A percentile compares a stretch with the other conserved stretches of the same genome.
Evolutionary conservation across 2,329 filamentous ascomycete species (phyloP).

Genomic region (Aureobasidium zeae): DNA sequence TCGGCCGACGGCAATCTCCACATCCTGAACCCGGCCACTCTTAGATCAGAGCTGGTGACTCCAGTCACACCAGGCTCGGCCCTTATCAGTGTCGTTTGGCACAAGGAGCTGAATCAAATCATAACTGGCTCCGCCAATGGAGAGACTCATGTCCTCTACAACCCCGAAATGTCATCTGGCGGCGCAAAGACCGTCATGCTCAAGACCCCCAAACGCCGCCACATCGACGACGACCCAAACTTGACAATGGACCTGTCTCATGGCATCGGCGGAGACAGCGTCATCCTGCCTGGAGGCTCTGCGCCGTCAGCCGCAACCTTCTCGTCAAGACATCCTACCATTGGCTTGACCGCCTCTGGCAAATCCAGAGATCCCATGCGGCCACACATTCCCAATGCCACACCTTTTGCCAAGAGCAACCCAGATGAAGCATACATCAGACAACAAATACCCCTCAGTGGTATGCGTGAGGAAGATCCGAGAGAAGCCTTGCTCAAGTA

Average conservation of each 20-base stretch:
- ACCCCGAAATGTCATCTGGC: conserved; percentile 67
- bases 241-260: conserved; percentile 75
- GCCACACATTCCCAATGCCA: conserved; percentile 74
- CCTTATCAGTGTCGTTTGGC: conserved; percentile 81
- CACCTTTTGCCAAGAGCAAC: conserved; percentile 82
- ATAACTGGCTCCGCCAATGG: conserved; percentile 86
- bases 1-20: conserved; percentile 79
- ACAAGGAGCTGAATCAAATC: conserved; percentile 91
- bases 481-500: conserved; percentile 90
- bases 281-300: conserved; percentile 49
- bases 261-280: conserved; percentile 74
- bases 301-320: conserved; percentile 35
- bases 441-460: conserved; percentile 78
- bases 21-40: conserved; percentile 86
- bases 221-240: conserved; percentile 85
- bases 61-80: conserved; percentile 78
- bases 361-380: conserved; percentile 68
- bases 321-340: conserved; percentile 54
- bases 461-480: conserved; percentile 93
- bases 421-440: conserved; percentile 85
- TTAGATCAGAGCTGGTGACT: conserved; percentile 74
- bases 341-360: conserved; percentile 70
- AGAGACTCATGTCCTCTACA: conserved; percentile 84
- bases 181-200: conserved; percentile 87
- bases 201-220: conserved; percentile 84